These are phyloP conservation scores for Neurospora sp. DNA, from an alignment of 2,329 filamentous ascomycete species.

Conservation along the genomic window DNA sequence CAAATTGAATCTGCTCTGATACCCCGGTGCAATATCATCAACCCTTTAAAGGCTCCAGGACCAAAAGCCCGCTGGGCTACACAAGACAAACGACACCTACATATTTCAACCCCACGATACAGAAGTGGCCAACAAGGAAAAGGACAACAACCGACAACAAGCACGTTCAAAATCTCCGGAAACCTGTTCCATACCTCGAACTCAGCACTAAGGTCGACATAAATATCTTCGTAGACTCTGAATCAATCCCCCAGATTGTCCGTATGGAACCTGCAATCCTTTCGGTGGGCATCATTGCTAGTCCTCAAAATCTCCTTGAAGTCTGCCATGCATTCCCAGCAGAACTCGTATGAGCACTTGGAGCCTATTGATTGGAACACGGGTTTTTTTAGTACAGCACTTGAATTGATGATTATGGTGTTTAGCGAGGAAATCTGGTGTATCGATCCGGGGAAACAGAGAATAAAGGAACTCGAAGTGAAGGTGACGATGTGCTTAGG, in stretches of 20 bases:
- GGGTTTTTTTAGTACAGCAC: background rate
- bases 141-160: no score
- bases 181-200: no score
- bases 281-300: conserved; percentile 1
- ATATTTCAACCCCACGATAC: no score
- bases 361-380: background rate
- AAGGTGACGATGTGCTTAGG: background rate
- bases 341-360: conserved; percentile 4
- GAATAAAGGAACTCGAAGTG: background rate
- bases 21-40: no score
- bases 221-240: background rate
- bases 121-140: no score
- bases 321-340: conserved; percentile 9
- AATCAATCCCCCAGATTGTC: background rate
- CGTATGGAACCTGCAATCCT: conserved; percentile 3
- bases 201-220: background rate
- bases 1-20: no score
- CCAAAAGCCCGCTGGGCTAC: no score
- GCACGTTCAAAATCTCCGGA: no score
- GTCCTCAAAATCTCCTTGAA: background rate
- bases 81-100: no score
- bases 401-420: no score
- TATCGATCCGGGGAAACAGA: background rate
- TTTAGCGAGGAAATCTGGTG: background rate
- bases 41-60: no score